A percentile compares a stretch with the other conserved stretches of the same genome.
Conservation (phyloP, 805 yeast genomes). For the Candida insectorum region DNA sequence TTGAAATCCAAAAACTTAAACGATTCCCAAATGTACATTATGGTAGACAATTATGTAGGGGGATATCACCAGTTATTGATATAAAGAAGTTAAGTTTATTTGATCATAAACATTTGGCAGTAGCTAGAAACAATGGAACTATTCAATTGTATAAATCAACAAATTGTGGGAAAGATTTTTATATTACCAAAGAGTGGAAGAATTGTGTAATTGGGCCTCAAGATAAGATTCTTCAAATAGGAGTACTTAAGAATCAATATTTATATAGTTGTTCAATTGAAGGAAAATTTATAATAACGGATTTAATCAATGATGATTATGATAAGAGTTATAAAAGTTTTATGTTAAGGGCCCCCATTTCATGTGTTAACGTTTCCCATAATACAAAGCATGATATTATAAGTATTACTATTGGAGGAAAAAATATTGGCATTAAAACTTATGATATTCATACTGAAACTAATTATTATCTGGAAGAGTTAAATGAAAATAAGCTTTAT, state of each 20-base stretch:
- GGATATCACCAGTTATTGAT: background rate
- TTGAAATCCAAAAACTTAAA: too few relatives aligned
- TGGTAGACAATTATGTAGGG: conserved; percentile 6
- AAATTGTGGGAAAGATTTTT: background rate
- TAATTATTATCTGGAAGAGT: conserved; percentile 2
- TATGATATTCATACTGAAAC: conserved; percentile 19
- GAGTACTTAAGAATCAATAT: conserved; percentile 23
- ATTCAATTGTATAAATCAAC: conserved; percentile 26
- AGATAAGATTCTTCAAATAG: conserved; percentile 25
- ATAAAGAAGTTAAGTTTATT: conserved; percentile 10
- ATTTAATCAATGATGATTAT: conserved; percentile 34
- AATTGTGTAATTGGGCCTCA: conserved; percentile 14
- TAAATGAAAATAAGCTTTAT: conserved; percentile 3
- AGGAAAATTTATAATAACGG: conserved; percentile 34
- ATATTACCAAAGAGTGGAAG: conserved; percentile 33
- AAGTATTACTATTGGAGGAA: conserved; percentile 22
- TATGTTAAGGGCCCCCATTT: conserved; percentile 22
- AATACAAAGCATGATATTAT: background rate
- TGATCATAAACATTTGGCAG: conserved; percentile 16
- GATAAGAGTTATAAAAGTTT: conserved; percentile 23
- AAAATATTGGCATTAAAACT: conserved; percentile 22
- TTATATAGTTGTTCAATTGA: conserved; percentile 30
- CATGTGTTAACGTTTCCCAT: conserved; percentile 13
- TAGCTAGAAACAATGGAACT: conserved; percentile 24
- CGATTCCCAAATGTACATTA: too few relatives aligned